phyloP scores from a whole-genome alignment of 116 monocot species.

The Thalassia testudinum region DNA sequence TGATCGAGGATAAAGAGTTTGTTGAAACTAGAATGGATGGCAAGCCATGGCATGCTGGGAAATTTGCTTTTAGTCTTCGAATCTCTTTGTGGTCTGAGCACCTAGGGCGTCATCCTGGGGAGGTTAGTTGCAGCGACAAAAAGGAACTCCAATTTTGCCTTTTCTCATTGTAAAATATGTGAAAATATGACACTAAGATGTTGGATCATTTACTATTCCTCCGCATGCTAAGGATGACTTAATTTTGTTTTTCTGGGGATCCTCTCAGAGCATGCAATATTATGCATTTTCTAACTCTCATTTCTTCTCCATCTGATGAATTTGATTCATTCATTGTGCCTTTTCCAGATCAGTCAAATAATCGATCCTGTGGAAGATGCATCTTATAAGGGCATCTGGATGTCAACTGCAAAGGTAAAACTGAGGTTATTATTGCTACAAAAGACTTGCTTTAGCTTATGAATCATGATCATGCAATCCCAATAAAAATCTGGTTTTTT shows the following conservation, averaged over 20 bases:
- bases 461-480: too few species aligned
- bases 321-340: too few species aligned
- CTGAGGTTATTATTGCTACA: too few species aligned
- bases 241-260: too few species aligned
- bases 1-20: constrained; percentile 92
- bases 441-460: too few species aligned
- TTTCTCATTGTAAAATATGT: too few species aligned
- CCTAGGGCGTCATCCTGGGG: constrained; percentile 65
- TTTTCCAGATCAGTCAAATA: constrained; percentile 49
- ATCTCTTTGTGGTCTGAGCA: constrained; percentile 94
- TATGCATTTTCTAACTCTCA: background rate
- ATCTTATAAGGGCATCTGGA: constrained; percentile 89
- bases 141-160: too few species aligned
- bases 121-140: constrained; percentile 43
- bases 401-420: constrained; percentile 85
- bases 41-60: constrained; percentile 83
- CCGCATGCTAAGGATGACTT: too few species aligned
- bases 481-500: too few species aligned
- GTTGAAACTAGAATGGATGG: constrained; percentile 74
- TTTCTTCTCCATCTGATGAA: background rate
- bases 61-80: constrained; percentile 83
- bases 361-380: constrained; percentile 67
- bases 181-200: too few species aligned
- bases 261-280: too few species aligned
- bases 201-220: too few species aligned